A percentile compares a stretch with the other conserved stretches of the same genome.
These are phyloP conservation scores for Fusarium sp. DNA, from an alignment of 2,329 filamentous ascomycete genomes.

Conservation along the genomic window DNA sequence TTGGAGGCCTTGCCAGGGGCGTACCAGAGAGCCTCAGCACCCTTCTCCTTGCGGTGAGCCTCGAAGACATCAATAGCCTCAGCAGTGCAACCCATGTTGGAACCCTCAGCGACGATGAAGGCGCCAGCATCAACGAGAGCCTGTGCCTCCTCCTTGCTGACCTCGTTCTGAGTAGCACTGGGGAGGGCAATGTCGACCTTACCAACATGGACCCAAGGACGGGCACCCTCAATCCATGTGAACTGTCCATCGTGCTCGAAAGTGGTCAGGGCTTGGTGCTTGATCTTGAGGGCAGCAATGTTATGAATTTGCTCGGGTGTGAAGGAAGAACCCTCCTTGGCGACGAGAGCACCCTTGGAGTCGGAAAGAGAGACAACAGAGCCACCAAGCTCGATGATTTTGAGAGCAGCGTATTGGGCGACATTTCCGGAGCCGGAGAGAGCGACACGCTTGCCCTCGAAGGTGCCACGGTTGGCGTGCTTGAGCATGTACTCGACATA, in stretches of 20 bases:
- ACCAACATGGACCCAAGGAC: conserved; percentile 91
- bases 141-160: conserved; percentile 89
- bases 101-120: conserved; percentile 92
- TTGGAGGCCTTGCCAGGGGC: conserved; percentile 97
- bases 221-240: conserved; percentile 86
- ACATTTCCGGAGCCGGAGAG: conserved; percentile 98
- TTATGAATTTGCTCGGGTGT: conserved; percentile 79
- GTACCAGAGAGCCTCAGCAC: conserved; percentile 84
- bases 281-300: conserved; percentile 88
- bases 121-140: conserved; percentile 79
- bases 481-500: conserved; percentile 96
- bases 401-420: conserved; percentile 95
- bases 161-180: conserved; percentile 97
- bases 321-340: conserved; percentile 76
- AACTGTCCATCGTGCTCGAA: conserved; percentile 75
- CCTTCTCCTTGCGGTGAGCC: conserved; percentile 76
- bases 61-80: conserved; percentile 95
- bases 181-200: conserved; percentile 92
- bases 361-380: conserved; percentile 94
- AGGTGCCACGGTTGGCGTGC: conserved; percentile 86
- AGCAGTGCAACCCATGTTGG: conserved; percentile 99
- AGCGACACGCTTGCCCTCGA: conserved; percentile 91
- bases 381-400: conserved; percentile 94
- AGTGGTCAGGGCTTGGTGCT: conserved; percentile 82
- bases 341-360: conserved; percentile 85